Evolutionary conservation across 2,329 filamentous ascomycete genomes (phyloP), one percentile per base, ranked within the genome.

Genomic region (Hypomyces perniciosus): DNA sequence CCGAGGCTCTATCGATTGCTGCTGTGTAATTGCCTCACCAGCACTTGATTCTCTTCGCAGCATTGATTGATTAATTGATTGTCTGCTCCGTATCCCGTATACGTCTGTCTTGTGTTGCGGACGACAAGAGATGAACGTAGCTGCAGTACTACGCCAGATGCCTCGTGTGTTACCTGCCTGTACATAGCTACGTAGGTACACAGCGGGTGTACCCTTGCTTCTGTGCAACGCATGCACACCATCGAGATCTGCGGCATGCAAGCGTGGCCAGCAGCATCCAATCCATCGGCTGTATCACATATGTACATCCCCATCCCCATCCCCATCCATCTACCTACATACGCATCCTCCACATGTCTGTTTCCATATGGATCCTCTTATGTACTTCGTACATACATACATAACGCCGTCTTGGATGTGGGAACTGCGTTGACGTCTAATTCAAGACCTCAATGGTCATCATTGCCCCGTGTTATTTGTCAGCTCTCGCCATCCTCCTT

Each of bases 221-320:
- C 48, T 50, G 58, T 62, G 57, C 56, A 54, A 57, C 55, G 41
- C 49, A 55, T 50, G 50, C 57, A 52, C 56, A 52, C 51, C 57
- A 62, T 61, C 59, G 56, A 61, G 60, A 62, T 62, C 59, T 60
- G 56, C 56, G 55, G 20, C 52, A 55, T 57, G 57, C 54, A 54
- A 43, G 46, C 51, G 42, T 54, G 39, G 39, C 13, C 39, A 8
- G 20, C 20, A 20, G 20, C 20, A 20, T 28, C 26, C 39, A 13
- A 26, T 42, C 39, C 13, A 42, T 27, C 39, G 26, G 13, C 39
- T 28, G 26, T 28, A 26, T 26, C 39, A 42, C 47, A 51, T 56
- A 52, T 44, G 50, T 10, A 31, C 8, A 35, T 35, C 33, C 33
- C 33, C 33, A 35, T 8, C 33, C 33, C 12, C 33, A 40, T 28